Evolutionary conservation across 257 asterid species (phyloP), one percentile per base, ranked within the genome.

Genomic region (Coffea canephora): DNA sequence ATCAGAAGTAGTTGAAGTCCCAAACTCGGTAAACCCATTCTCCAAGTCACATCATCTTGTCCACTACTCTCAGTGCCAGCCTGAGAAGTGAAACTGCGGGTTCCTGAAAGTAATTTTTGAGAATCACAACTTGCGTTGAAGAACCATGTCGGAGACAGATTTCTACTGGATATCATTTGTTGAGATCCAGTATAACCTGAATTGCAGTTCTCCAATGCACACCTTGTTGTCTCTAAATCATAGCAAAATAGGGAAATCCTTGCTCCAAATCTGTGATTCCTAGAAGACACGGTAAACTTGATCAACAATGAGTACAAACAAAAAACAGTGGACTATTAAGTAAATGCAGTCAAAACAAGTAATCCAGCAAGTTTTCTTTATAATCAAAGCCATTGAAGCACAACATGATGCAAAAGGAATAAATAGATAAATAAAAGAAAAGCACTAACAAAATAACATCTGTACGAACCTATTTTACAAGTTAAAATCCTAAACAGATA

Each of bases 161-260:
- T 0, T 27, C 27, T 84, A 71, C 84, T 77, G 77, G 82, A 55
- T 19, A 43, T 74, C 52, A 77, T 71, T 75, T 79, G 82, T 66
- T 16, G 81, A 79, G 81, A 65, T 73, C 82, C 84, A 78, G 80
- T 5, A 83, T 70, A 43, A 72, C 84, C 88, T 55, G 81, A 79
- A 82, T 34, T 81, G 76, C 57, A 39, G 70, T 70, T 84, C 43
- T 82, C 90, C 65, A 73, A 25, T 52, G 65, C 76, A 57, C 70
- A 62, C 74, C 80, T 81, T 75, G 87, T 86, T 43, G 81, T 81
- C 73, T 89, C 90, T 77, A 84, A 57, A 62, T 27, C 27, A 27
- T 27, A 27, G 27, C 27, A 27, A 27, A 27, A 27, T 27, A 27
- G 27, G 27, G 27, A 27, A 27, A 27, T 27, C 27, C 27, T 27